These are phyloP conservation scores for Nicotiana tomentosiformis DNA, from an alignment of 257 asterid species.

Conservation along the genomic window DNA sequence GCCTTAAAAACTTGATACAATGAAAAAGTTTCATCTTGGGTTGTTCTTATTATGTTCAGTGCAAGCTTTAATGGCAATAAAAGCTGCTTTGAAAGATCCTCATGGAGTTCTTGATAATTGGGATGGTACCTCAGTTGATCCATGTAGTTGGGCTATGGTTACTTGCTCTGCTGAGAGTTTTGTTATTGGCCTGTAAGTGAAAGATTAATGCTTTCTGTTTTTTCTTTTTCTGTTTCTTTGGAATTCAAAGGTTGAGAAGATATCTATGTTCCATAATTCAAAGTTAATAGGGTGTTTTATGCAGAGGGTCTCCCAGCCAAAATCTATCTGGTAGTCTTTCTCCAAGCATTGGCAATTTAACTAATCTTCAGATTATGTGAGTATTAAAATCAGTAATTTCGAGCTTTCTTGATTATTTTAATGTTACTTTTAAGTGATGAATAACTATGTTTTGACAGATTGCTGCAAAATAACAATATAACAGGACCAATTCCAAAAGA, in stretches of 20 bases:
- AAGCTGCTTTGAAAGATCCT: slow-evolving; percentile 72
- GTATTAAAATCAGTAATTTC: slow-evolving; percentile 11
- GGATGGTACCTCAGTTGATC: slow-evolving; percentile 97
- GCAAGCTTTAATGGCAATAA: slow-evolving; percentile 92
- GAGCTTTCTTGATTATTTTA: background rate
- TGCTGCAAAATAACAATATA: slow-evolving; percentile 83
- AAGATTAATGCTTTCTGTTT: background rate
- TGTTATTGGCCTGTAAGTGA: slow-evolving; percentile 87
- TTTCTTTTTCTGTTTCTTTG: background rate
- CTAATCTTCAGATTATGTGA: slow-evolving; percentile 89
- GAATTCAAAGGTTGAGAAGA: background rate
- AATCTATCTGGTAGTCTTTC: slow-evolving; percentile 76
- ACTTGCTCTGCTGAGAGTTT: slow-evolving; percentile 79
- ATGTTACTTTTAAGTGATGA: background rate
- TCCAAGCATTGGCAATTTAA: slow-evolving; percentile 82
- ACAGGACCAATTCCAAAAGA: slow-evolving; percentile 70
- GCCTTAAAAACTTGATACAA: background rate
- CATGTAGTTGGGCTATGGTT: slow-evolving; percentile 99
- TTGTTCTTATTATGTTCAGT: slow-evolving; percentile 30
- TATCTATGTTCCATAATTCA: background rate
- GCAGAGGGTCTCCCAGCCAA: slow-evolving; percentile 98
- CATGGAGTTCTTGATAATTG: slow-evolving; percentile 92
- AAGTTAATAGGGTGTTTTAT: slow-evolving; percentile 17
- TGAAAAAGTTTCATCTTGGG: background rate
- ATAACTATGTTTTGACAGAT: slow-evolving; percentile 35